phyloP scores from a whole-genome alignment of 139 green algal species.

The Asterochloris sp. region DNA sequence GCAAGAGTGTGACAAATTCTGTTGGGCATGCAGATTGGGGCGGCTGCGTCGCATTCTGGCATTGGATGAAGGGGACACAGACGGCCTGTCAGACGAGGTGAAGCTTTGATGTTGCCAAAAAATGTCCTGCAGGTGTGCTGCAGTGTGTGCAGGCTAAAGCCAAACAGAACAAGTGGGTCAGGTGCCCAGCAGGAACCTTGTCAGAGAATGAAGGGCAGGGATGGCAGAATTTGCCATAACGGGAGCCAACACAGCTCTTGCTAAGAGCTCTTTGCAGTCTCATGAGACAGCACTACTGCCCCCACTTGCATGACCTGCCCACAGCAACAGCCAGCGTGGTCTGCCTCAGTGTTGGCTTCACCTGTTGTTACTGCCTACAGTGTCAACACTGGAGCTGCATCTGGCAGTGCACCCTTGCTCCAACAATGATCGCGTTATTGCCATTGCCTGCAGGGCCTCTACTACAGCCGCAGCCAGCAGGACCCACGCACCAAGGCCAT shows the following conservation, averaged over 20 bases:
- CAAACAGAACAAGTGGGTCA: too few species aligned
- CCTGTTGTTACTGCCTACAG: too few species aligned
- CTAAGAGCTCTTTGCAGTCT: too few species aligned
- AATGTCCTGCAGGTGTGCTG: background rate
- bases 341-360: too few species aligned
- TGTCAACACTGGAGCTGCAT: background rate
- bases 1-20: background rate
- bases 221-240: too few species aligned
- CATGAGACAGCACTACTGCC: too few species aligned
- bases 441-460: background rate
- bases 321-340: too few species aligned
- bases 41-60: conserved; percentile 15
- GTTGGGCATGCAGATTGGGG: conserved; percentile 1
- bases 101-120: background rate
- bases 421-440: background rate
- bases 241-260: too few species aligned
- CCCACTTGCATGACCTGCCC: too few species aligned
- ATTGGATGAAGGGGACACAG: conserved; percentile 11
- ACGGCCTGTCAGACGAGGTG: conserved; percentile 11
- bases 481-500: conserved; percentile 7
- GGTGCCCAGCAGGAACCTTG: too few species aligned
- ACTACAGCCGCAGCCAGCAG: background rate
- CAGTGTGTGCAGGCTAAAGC: too few species aligned
- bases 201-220: too few species aligned
- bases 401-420: background rate